Percentiles rank a stretch among this genome's conserved stretches.
Evolutionary conservation across 2,329 filamentous ascomycete species (phyloP).

Genomic region (Aspergillus terreus): DNA sequence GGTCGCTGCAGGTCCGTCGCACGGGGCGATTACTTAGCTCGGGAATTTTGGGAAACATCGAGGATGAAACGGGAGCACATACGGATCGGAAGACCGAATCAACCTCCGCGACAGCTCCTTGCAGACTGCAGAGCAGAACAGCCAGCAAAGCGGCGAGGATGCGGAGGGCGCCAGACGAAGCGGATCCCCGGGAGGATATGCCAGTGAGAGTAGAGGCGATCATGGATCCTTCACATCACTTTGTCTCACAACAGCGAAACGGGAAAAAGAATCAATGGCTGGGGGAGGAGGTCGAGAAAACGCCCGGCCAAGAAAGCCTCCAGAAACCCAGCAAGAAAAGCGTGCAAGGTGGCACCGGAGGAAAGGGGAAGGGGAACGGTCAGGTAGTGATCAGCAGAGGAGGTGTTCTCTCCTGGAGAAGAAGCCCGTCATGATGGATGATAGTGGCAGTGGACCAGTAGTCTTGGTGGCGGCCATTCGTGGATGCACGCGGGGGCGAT

Average conservation of each 20-base stretch:
- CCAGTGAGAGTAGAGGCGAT: constrained; percentile 10
- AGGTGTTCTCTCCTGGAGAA: not conserved
- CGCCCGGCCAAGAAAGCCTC: not conserved
- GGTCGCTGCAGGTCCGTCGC: constrained; percentile 27
- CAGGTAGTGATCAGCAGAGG: not conserved
- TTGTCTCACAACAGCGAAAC: not conserved
- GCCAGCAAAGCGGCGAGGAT: constrained; percentile 14
- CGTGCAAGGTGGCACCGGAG: not conserved
- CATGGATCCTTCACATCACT: constrained; percentile 28
- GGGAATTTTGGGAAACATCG: not conserved
- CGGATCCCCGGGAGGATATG: constrained; percentile 12
- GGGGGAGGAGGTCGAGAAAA: not conserved
- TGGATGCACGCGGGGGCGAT: too few species aligned
- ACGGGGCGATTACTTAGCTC: constrained; percentile 1
- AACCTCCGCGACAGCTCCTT: constrained; percentile 22
- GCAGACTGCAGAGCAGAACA: constrained; percentile 16
- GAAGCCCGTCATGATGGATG: not conserved
- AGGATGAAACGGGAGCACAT: constrained; percentile 10
- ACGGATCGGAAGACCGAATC: constrained; percentile 37
- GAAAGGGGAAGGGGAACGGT: not conserved
- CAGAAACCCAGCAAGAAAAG: not conserved
- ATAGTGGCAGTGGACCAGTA: too few species aligned
- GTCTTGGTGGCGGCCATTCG: too few species aligned
- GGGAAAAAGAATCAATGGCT: constrained; percentile 2
- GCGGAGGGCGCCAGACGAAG: constrained; percentile 6